Evolutionary conservation across 176 grass and related monocot species (phyloP).

Genomic region (Dactylis glomerata): DNA sequence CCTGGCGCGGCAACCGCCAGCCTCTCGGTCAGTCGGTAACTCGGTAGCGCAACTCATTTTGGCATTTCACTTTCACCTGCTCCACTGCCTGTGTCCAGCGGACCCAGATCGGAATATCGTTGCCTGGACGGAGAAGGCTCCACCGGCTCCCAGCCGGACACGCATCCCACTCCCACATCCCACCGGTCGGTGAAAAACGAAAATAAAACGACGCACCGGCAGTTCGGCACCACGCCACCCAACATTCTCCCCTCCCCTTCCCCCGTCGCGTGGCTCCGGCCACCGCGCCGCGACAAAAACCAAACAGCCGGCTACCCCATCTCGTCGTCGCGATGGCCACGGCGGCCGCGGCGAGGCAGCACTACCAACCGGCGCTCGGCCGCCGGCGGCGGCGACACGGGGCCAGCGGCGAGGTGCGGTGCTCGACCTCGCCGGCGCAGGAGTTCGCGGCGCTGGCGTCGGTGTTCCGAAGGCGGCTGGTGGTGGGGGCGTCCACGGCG

Average conservation of each 20-base stretch:
- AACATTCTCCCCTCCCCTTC: not conserved
- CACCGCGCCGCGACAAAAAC: not conserved
- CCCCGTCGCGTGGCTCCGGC: not conserved
- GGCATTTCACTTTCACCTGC: too few relatives aligned
- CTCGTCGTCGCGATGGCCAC: conserved; percentile 28
- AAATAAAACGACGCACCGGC: not conserved
- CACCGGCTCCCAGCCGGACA: conserved; percentile 6
- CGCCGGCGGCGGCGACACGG: not conserved
- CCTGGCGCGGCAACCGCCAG: not conserved
- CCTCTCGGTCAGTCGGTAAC: not conserved
- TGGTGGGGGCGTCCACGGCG: conserved; percentile 48
- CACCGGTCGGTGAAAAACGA: not conserved
- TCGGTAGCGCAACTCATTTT: not conserved
- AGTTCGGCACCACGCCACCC: not conserved
- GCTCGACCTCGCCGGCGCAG: conserved; percentile 41
- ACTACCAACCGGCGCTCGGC: not conserved
- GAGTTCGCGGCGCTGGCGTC: conserved; percentile 72
- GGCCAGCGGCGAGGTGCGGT: not conserved
- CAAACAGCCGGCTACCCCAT: not conserved
- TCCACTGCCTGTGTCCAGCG: not conserved
- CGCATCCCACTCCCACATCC: not conserved
- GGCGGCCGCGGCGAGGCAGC: conserved; percentile 16
- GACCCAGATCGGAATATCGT: not conserved
- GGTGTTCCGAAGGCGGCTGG: conserved; percentile 72
- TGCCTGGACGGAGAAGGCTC: not conserved